A percentile compares a stretch with the other conserved stretches of the same genome.
Conservation (phyloP, 352 stramenopile genomes). For the Globisporangium uncinulatum region DNA sequence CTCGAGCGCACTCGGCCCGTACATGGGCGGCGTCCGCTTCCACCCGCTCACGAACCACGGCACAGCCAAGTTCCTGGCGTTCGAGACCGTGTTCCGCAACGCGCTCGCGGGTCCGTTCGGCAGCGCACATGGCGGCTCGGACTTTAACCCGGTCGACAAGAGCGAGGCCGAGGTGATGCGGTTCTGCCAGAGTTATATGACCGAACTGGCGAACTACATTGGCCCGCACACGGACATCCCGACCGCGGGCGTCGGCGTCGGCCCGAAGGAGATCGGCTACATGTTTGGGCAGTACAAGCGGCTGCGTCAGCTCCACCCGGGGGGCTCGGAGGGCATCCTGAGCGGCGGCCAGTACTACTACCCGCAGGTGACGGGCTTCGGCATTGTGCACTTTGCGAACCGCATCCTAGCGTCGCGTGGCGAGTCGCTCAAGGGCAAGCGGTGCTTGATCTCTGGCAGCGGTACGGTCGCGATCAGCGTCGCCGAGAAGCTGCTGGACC, state of each 20-base stretch:
- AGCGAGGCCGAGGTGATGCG: slow-evolving; percentile 96
- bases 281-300: slow-evolving; percentile 99
- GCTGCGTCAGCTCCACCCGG: slow-evolving; percentile 80
- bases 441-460: slow-evolving; percentile 94
- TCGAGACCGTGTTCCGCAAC: slow-evolving; percentile 96
- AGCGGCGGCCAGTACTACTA: slow-evolving; percentile 88
- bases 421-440: slow-evolving; percentile 94
- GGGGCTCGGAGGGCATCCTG: slow-evolving; percentile 81
- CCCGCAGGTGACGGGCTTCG: slow-evolving; percentile 91
- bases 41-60: slow-evolving; percentile 87
- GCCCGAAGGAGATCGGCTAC: slow-evolving; percentile 93
- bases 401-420: slow-evolving; percentile 89
- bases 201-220: slow-evolving; percentile 97
- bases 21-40: slow-evolving; percentile 96
- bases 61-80: slow-evolving; percentile 89
- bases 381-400: slow-evolving; percentile 95
- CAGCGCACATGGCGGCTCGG: slow-evolving; percentile 86
- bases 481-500: slow-evolving; percentile 92
- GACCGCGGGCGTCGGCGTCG: slow-evolving; percentile 93
- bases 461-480: slow-evolving; percentile 93
- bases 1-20: slow-evolving; percentile 86
- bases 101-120: slow-evolving; percentile 82
- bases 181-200: slow-evolving; percentile 99
- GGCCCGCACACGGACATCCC: slow-evolving; percentile 94
- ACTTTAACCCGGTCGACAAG: slow-evolving; percentile 98